Evolutionary conservation across 768 basidiomycete species (phyloP), one percentile per base, ranked within the genome.

Genomic region (Obba rivulosa): DNA sequence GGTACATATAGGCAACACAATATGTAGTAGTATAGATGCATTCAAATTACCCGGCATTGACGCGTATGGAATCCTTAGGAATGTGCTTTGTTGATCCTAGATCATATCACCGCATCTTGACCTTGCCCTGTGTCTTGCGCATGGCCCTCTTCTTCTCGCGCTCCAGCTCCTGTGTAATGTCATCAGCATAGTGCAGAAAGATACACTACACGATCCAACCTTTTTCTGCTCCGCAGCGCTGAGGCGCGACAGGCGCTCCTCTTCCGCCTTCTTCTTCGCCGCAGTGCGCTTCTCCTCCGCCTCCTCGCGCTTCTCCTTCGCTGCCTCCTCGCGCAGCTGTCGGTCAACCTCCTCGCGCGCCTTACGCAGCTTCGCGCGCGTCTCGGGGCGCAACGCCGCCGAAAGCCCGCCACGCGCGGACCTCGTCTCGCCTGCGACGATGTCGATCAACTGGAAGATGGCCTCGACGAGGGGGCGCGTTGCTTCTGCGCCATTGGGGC

Each of bases 201-300:
- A 40, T 42, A 25, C 13, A 20, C 18, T 28, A 49, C 18, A 23
- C 48, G 41, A 16, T 49, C 17, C 25, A 10, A 83, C 87, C 80
- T 92, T 92, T 72, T 83, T 81, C 70, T 92, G 90, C 57, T 92
- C 88, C 17, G 81, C 76, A 24, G 88, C 75, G 58, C 83, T 85
- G 47, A 92, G 75, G 59, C 79, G 82, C 28, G 85, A 71, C 36
- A 90, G 64, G 54, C 79, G 74, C 51, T 88, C 90, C 54, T 90
- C 77, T 62, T 88, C 86, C 2, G 78, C 80, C 62, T 74, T 80
- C 53, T 79, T 79, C 66, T 87, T 90, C 28, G 81, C 85, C 5
- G 80, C 78, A 46, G 80, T 79, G 65, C 81, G 87, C 46, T 80
- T 80, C 52, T 88, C 85, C 46, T 72, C 77, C 11, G 73, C 83